Evolutionary conservation across 352 stramenopile species (phyloP), one percentile per base, ranked within the genome.

Genomic region (Globisporangium viniferum): DNA sequence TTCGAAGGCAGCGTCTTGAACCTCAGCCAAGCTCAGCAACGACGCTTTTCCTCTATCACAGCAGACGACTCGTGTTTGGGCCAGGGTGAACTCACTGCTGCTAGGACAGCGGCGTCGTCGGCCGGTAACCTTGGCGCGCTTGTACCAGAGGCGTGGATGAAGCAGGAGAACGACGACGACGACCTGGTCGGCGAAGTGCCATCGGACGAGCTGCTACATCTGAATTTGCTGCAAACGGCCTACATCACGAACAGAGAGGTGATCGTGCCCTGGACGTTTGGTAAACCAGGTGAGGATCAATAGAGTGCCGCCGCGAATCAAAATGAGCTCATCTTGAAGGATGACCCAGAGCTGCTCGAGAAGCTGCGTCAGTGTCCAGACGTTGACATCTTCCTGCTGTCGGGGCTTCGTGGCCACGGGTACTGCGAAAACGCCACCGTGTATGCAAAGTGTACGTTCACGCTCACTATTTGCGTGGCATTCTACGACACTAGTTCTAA

Each of bases 341-440:
- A 75, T 59, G 71, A 80, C 67, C 71, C 78, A 24, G 5, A 73
- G 5, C 55, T 91, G 51, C 33, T 91, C 14, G 67, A 82, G 10
- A 70, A 79, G 24, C 71, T 92, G 24, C 70, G 68, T 27, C 65
- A 86, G 57, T 93, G 85, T 58, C 76, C 82, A 0, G 76, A 82
- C 24, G 61, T 93, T 39, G 85, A 93, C 67, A 53, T 92, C 22
- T 91, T 84, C 69, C 57, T 89, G 5, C 81, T 82, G 2, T 62
- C 55, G 0, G 65, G 71, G 0, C 55, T 88, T n/a, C 70, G 81
- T 22, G 78, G 74, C 39, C 73, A 78, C 29, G 70, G 77, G 15
- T 80, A 92, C 63, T 92, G 84, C 69, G 82, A 92, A 69, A 82
- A 92, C 68, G 78, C 73, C 0, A 73, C 78, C 29, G 82, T 75